Percentiles rank a stretch among this genome's conserved stretches.
These are phyloP conservation scores for Candida tetrigidarum DNA, from an alignment of 1,139 yeast species.

Conservation along the genomic window DNA sequence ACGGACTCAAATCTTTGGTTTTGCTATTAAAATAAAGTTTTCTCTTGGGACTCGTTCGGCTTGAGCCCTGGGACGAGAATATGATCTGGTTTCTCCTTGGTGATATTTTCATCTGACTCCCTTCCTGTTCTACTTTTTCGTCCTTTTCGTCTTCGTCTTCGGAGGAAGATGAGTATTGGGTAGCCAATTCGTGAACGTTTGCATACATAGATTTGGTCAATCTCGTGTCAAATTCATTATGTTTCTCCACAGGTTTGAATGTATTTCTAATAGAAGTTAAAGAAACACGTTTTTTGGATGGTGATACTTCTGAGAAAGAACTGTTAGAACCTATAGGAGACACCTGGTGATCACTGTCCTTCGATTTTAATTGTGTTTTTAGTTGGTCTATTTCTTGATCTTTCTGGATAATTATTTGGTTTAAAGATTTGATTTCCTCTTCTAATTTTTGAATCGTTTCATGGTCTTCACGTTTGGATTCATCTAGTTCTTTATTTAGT, in stretches of 20 bases:
- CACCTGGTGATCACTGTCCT: background rate
- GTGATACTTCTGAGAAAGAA: constrained; percentile 14
- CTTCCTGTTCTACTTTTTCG: background rate
- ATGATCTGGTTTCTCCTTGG: constrained; percentile 1
- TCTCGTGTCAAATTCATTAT: constrained; percentile 3
- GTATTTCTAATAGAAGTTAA: constrained; percentile 2
- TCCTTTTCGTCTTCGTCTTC: constrained; percentile 10
- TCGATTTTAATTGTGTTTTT: background rate
- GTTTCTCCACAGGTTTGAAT: constrained; percentile 1
- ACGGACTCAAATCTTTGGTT: constrained; percentile 9
- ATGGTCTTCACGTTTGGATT: background rate
- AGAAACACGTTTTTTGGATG: constrained; percentile 11
- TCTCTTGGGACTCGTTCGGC: constrained; percentile 13
- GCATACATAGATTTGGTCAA: constrained; percentile 13
- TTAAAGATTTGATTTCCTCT: constrained; percentile 4
- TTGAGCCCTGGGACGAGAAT: constrained; percentile 9
- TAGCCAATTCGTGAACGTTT: constrained; percentile 18
- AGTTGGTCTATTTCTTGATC: constrained; percentile 10
- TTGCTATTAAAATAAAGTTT: constrained; percentile 1
- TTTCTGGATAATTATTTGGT: background rate
- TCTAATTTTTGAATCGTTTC: constrained; percentile 1
- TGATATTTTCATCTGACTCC: background rate
- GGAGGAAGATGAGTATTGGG: constrained; percentile 22
- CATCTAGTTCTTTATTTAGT: constrained; percentile 8
- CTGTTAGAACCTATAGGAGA: no score